These are phyloP conservation scores for Pezicula rhizophila DNA, from an alignment of 2,329 filamentous ascomycete genomes.

Conservation along the genomic window DNA sequence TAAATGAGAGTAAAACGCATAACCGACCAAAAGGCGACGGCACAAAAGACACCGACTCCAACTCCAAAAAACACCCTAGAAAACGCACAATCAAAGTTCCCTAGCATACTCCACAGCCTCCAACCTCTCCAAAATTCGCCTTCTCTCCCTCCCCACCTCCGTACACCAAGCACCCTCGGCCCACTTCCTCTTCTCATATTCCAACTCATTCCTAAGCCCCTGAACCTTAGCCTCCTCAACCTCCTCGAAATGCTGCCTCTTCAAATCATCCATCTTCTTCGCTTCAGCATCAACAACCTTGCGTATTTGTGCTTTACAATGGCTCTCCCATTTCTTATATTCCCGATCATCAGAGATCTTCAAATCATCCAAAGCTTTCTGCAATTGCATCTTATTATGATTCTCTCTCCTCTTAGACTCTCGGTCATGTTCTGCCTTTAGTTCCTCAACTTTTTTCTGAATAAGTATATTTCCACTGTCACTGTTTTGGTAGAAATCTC, in stretches of 20 bases:
- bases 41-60: no score
- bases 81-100: not conserved
- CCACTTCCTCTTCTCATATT: conserved; percentile 26
- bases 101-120: conserved; percentile 32
- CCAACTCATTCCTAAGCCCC: conserved; percentile 13
- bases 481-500: no score
- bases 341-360: conserved; percentile 28
- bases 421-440: conserved; percentile 34
- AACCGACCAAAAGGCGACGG: no score
- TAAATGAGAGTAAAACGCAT: no score
- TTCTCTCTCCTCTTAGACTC: conserved; percentile 32
- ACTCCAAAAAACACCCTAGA: no score
- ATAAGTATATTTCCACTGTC: no score
- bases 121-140: conserved; percentile 34
- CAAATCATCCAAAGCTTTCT: conserved; percentile 34
- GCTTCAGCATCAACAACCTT: conserved; percentile 38
- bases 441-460: conserved; percentile 29
- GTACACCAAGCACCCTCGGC: conserved; percentile 43
- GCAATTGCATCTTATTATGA: conserved; percentile 33
- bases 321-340: conserved; percentile 29
- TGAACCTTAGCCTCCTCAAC: conserved; percentile 34
- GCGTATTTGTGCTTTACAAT: conserved; percentile 33
- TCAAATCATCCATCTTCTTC: conserved; percentile 27
- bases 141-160: conserved; percentile 37
- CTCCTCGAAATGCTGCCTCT: conserved; percentile 36